Conservation (phyloP, 202 grass and related monocot species). For the Elaeis oleifera region DNA sequence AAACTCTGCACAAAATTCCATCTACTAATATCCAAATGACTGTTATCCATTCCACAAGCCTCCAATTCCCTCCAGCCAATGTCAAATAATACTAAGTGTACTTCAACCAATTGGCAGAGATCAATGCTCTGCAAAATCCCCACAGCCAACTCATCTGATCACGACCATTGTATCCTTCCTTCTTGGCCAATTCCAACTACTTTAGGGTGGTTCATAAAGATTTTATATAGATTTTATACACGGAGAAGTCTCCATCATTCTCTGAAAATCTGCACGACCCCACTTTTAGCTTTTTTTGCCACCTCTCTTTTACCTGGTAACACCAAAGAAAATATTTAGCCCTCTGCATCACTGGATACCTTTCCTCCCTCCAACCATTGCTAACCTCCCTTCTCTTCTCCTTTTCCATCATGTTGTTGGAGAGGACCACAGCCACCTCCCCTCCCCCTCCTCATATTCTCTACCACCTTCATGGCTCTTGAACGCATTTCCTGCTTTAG, state of each 20-base stretch:
- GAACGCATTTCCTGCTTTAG: background rate
- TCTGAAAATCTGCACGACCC: background rate
- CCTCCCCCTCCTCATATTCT: background rate
- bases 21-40: too few species aligned
- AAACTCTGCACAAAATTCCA: too few species aligned
- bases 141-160: background rate
- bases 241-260: background rate
- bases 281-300: background rate
- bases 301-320: background rate
- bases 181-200: background rate
- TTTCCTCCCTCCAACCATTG: background rate
- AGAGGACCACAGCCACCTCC: background rate
- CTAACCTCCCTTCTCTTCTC: background rate
- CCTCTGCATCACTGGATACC: background rate
- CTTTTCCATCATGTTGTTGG: background rate
- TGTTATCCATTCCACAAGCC: too few species aligned
- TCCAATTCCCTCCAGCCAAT: too few species aligned
- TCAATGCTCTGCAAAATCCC: background rate
- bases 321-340: background rate
- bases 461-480: background rate
- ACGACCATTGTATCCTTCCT: background rate
- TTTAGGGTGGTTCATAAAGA: background rate
- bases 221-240: background rate
- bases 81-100: too few species aligned
- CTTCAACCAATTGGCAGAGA: too few species aligned